These are phyloP conservation scores for Sphaerobolus stellatus DNA, from an alignment of 1,284 basidiomycete species.

Conservation along the genomic window DNA sequence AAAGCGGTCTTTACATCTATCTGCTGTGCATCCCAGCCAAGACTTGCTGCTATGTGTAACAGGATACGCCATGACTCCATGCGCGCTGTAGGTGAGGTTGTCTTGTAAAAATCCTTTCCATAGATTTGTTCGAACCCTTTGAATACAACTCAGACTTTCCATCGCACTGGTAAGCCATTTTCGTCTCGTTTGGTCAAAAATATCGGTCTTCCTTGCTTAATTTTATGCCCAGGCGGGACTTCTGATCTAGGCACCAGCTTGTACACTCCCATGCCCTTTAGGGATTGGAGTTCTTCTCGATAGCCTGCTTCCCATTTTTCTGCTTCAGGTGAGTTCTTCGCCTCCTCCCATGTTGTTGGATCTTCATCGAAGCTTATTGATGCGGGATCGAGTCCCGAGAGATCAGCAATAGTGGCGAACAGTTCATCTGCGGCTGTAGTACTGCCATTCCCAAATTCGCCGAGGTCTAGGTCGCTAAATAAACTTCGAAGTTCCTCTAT, in stretches of 20 bases:
- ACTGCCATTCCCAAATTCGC: too few species aligned
- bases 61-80: constrained; percentile 22
- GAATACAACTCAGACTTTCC: constrained; percentile 13
- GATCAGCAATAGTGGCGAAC: neutral
- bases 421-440: neutral
- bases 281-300: constrained; percentile 16
- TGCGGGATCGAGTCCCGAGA: neutral
- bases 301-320: constrained; percentile 17
- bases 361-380: neutral
- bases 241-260: constrained; percentile 1
- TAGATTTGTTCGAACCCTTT: constrained; percentile 14
- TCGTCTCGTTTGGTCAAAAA: neutral
- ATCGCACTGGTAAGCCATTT: neutral
- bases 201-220: neutral
- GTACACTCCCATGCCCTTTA: constrained; percentile 24
- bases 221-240: neutral
- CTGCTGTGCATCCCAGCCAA: constrained; percentile 36
- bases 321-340: constrained; percentile 10
- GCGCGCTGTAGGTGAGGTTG: constrained; percentile 28
- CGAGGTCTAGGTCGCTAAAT: neutral
- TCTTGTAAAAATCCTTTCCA: constrained; percentile 35
- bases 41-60: constrained; percentile 24
- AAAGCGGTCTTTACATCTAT: constrained; percentile 38
- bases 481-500: neutral
- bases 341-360: constrained; percentile 13